Conservation (phyloP, 106 monocot genomes). For the Dioscorea alata region DNA sequence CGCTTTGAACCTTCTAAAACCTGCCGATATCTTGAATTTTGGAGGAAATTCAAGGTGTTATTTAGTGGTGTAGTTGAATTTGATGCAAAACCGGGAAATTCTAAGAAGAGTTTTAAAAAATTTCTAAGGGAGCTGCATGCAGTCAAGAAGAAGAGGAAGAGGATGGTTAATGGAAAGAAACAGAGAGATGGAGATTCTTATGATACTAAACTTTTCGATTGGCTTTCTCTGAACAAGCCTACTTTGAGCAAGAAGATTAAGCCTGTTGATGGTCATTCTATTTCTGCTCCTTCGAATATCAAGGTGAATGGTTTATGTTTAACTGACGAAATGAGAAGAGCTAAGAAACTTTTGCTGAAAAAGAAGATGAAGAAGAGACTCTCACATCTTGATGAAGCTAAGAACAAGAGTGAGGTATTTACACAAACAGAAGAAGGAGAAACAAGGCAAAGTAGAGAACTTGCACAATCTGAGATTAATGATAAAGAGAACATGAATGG, state of each 20-base stretch:
- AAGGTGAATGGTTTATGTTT: too few species aligned
- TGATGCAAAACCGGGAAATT: background rate
- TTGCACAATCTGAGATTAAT: background rate
- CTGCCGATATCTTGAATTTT: constrained; percentile 27
- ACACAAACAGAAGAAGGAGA: background rate
- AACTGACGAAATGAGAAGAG: background rate
- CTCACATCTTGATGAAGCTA: background rate
- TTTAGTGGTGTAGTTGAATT: constrained; percentile 2
- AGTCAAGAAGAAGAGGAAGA: too few species aligned
- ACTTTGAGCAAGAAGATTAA: background rate
- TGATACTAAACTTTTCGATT: constrained; percentile 11
- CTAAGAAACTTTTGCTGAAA: background rate
- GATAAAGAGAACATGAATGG: background rate
- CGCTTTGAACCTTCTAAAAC: constrained; percentile 43
- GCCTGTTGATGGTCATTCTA: background rate
- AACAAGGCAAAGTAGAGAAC: background rate
- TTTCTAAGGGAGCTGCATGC: background rate
- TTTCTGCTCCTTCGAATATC: background rate
- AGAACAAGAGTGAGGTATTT: background rate
- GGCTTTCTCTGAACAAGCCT: background rate
- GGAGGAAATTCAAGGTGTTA: constrained; percentile 16
- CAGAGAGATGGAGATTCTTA: constrained; percentile 9
- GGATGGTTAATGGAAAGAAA: constrained; percentile 10
- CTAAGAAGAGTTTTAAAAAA: constrained; percentile 5
- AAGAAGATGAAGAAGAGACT: background rate